phyloP scores from a whole-genome alignment of 2,329 filamentous ascomycete species.

The Biscogniauxia mediterranea region DNA sequence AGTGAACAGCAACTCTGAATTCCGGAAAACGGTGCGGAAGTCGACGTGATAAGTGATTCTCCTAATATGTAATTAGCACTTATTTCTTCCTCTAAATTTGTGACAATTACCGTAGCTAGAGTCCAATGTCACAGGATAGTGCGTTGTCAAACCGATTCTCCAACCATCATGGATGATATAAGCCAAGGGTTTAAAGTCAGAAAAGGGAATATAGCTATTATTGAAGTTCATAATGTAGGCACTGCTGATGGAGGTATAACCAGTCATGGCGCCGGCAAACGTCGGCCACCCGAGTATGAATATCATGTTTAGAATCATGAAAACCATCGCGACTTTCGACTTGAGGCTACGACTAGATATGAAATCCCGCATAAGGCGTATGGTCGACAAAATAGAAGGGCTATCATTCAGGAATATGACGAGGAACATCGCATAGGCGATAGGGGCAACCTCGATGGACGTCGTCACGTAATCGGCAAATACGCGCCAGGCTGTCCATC shows the following conservation, averaged over 20 bases:
- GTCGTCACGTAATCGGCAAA: conserved; percentile 28
- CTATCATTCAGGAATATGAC: conserved; percentile 22
- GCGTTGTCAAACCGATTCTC: conserved; percentile 15
- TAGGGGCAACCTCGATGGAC: conserved; percentile 23
- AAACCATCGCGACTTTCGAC: conserved; percentile 23
- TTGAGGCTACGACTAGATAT: conserved; percentile 12
- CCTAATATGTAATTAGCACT: neutral
- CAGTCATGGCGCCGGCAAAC: conserved; percentile 29
- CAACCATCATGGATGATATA: conserved; percentile 27
- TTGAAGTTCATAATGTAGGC: conserved; percentile 22
- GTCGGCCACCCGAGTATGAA: conserved; percentile 31
- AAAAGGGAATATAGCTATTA: conserved; percentile 16
- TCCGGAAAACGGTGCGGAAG: neutral
- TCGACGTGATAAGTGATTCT: neutral
- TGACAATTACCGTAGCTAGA: neutral
- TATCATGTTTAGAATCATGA: conserved; percentile 24
- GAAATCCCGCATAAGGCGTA: conserved; percentile 20
- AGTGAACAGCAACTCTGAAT: neutral
- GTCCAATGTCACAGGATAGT: conserved; percentile 14
- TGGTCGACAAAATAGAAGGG: conserved; percentile 19
- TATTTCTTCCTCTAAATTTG: neutral
- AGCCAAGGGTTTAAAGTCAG: conserved; percentile 13
- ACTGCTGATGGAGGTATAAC: conserved; percentile 24
- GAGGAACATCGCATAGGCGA: conserved; percentile 30
- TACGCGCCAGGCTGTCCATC: conserved; percentile 26